Percentiles rank a stretch among this genome's conserved stretches.
Conservation (phyloP, 2,329 filamentous ascomycete genomes). For the Berkeleyomyces rouxiae region DNA sequence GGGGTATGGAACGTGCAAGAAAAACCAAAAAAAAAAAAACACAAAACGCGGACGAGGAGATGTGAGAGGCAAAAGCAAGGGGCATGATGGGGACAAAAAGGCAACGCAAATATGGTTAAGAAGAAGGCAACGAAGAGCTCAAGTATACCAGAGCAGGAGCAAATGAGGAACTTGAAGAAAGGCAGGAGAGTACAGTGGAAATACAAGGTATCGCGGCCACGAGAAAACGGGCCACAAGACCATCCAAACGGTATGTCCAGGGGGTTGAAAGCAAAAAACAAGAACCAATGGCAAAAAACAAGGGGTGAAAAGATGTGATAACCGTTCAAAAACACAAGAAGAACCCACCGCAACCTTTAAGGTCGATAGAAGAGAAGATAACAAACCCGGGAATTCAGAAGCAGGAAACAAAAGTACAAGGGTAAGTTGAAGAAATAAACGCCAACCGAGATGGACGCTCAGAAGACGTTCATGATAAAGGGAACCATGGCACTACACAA, state of each 20-base stretch:
- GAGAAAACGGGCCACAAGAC: neutral
- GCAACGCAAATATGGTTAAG: constrained; percentile 7
- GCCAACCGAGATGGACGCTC: constrained; percentile 15
- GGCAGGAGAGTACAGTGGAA: constrained; percentile 1
- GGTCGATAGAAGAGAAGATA: constrained; percentile 9
- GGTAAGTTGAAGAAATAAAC: constrained; percentile 8
- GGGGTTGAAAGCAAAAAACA: neutral
- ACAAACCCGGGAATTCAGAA: constrained; percentile 8
- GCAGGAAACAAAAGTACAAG: constrained; percentile 7
- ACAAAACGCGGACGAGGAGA: constrained; percentile 2
- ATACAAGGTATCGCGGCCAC: constrained; percentile 16
- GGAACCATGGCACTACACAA: constrained; percentile 29
- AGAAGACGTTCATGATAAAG: constrained; percentile 36
- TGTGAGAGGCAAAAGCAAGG: constrained; percentile 6
- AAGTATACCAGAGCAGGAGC: neutral
- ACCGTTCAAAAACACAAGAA: constrained; percentile 6
- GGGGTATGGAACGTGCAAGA: constrained; percentile 5
- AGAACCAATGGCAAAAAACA: neutral
- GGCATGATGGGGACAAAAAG: constrained; percentile 12
- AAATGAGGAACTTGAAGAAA: neutral
- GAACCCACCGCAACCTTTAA: constrained; percentile 8
- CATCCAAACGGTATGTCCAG: neutral
- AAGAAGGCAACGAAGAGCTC: constrained; percentile 1
- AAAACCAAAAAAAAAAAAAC: constrained; percentile 4
- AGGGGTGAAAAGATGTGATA: constrained; percentile 3